These are phyloP conservation scores for Euphorbia lathyris DNA, from an alignment of 345 rosid genomes.

Conservation along the genomic window DNA sequence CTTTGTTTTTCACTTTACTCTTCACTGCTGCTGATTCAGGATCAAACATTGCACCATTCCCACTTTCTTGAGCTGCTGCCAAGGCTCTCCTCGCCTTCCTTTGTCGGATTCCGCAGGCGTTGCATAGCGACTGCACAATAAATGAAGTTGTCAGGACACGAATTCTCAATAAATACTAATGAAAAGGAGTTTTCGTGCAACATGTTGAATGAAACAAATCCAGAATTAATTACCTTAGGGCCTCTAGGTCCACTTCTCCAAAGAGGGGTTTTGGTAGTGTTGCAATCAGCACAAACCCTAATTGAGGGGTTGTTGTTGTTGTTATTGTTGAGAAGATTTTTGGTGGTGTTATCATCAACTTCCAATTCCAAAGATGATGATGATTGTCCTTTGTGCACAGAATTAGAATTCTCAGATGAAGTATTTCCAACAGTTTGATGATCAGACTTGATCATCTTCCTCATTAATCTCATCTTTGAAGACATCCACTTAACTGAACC, in stretches of 20 bases:
- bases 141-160: neutral
- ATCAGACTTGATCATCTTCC: conserved; percentile 56
- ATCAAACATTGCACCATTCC: conserved; percentile 13
- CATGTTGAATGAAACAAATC: too few relatives aligned
- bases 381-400: conserved; percentile 31
- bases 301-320: conserved; percentile 25
- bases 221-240: conserved; percentile 69
- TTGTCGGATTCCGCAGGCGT: conserved; percentile 92
- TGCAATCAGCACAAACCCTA: conserved; percentile 89
- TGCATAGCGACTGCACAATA: conserved; percentile 71
- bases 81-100: conserved; percentile 79
- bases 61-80: conserved; percentile 53
- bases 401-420: conserved; percentile 11
- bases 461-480: conserved; percentile 83
- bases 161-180: too few relatives aligned
- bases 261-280: conserved; percentile 93
- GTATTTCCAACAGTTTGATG: conserved; percentile 3
- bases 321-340: conserved; percentile 17
- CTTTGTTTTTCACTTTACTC: conserved; percentile 36
- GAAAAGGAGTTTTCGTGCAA: too few relatives aligned
- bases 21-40: conserved; percentile 19
- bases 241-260: conserved; percentile 97
- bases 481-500: conserved; percentile 69
- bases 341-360: conserved; percentile 31
- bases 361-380: conserved; percentile 26